phyloP scores from a whole-genome alignment of 768 basidiomycete species.

The Lactarius deliciosus region DNA sequence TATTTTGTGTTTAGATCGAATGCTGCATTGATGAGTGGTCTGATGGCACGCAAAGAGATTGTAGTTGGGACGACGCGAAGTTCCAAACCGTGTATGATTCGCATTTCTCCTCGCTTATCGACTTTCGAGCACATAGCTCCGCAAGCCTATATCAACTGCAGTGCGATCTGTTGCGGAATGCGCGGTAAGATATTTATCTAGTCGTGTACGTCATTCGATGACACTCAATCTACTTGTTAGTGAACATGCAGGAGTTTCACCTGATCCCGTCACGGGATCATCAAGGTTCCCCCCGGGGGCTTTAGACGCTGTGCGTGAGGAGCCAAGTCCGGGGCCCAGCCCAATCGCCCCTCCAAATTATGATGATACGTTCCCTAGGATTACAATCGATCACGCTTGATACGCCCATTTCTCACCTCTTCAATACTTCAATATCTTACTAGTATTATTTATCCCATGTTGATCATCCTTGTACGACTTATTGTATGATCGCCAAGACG shows the following conservation, averaged over 20 bases:
- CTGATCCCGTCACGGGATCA: not conserved
- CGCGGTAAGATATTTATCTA: not conserved
- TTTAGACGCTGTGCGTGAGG: not conserved
- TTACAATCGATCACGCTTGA: not conserved
- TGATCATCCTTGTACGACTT: not conserved
- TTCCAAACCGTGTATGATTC: constrained; percentile 5
- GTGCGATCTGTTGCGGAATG: constrained; percentile 2
- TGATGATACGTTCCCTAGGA: not conserved
- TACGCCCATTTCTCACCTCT: not conserved
- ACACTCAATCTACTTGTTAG: not conserved
- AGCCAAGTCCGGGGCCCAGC: not conserved
- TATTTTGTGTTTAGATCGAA: not conserved
- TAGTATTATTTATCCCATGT: not conserved
- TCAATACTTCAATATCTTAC: not conserved
- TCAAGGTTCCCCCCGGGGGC: not conserved
- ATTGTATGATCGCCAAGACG: too few relatives aligned
- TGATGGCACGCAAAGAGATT: not conserved
- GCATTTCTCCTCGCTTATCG: not conserved
- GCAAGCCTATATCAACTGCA: constrained; percentile 5
- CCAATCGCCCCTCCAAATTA: not conserved
- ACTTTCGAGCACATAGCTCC: not conserved
- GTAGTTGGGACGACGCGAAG: not conserved
- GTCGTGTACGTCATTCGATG: not conserved
- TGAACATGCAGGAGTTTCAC: constrained; percentile 6
- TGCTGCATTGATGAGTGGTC: constrained; percentile 6